These are phyloP conservation scores for Udeniomyces megalosporus DNA, from an alignment of 768 basidiomycete species.

Conservation along the genomic window DNA sequence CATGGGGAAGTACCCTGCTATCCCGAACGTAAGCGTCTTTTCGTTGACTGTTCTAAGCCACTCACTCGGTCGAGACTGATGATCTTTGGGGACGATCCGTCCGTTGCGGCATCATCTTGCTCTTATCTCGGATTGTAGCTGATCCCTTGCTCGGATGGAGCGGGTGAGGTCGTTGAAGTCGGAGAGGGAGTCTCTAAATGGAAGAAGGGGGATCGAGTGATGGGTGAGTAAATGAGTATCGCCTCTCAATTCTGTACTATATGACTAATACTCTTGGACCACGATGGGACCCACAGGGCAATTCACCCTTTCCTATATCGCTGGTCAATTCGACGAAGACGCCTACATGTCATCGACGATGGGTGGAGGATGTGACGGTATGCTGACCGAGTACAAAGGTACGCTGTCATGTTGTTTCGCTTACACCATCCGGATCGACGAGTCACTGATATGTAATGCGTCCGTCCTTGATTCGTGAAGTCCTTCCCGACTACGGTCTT, in stretches of 20 bases:
- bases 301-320: constrained; percentile 9
- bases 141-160: constrained; percentile 4
- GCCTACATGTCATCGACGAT: neutral
- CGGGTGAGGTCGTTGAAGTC: constrained; percentile 13
- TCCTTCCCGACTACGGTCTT: constrained; percentile 31
- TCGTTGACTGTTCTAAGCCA: neutral
- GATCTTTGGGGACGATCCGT: neutral
- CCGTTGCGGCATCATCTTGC: neutral
- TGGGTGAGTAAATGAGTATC: neutral
- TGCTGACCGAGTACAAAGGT: constrained; percentile 38
- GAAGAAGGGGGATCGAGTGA: constrained; percentile 12
- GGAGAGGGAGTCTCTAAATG: constrained; percentile 6
- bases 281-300: neutral
- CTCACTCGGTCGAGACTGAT: neutral
- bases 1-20: neutral
- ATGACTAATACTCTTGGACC: no score
- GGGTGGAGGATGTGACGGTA: constrained; percentile 20
- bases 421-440: no score
- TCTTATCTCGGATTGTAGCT: neutral
- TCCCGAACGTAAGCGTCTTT: neutral
- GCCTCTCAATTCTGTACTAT: no score
- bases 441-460: no score
- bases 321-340: neutral
- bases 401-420: no score
- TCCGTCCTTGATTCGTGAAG: neutral